A percentile compares a stretch with the other conserved stretches of the same genome.
Conservation (phyloP, 768 basidiomycete genomes). For the Mycena capillaripes region DNA sequence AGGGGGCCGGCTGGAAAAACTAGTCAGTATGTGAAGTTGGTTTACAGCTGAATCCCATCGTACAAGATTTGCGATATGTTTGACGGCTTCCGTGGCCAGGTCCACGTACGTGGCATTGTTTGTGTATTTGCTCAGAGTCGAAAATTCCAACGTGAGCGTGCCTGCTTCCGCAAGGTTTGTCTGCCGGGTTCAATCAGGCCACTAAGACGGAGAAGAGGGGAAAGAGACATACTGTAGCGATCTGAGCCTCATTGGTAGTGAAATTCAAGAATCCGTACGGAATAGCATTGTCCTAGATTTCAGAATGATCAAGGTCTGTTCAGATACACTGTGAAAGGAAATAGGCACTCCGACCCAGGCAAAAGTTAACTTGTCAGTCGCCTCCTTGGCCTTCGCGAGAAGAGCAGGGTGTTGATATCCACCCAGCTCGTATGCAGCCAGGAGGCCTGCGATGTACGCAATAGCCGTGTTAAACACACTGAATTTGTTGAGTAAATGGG, state of each 20-base stretch:
- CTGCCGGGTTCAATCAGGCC: constrained; percentile 41
- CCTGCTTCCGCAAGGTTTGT: constrained; percentile 72
- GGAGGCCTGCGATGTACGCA: no score
- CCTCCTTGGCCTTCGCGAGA: constrained; percentile 71
- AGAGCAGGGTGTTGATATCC: constrained; percentile 65
- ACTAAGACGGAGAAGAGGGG: background rate
- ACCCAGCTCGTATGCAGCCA: no score
- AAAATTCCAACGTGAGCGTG: constrained; percentile 69
- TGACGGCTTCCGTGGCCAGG: constrained; percentile 65
- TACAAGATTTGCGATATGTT: constrained; percentile 63
- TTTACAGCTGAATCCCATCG: no score
- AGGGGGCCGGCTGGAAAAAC: constrained; percentile 48
- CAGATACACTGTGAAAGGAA: background rate
- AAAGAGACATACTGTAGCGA: constrained; percentile 47
- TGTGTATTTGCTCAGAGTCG: constrained; percentile 66
- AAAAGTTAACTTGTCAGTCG: constrained; percentile 73
- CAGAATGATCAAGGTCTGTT: background rate
- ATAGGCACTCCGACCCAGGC: constrained; percentile 62
- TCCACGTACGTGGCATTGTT: constrained; percentile 71
- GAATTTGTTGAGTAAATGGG: no score
- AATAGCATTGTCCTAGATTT: constrained; percentile 52
- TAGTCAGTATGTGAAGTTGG: no score
- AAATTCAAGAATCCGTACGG: constrained; percentile 61
- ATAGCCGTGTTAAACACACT: no score
- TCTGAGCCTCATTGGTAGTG: constrained; percentile 56